Conservation (phyloP, 139 green algal species). For the Coelastrella sp. region DNA sequence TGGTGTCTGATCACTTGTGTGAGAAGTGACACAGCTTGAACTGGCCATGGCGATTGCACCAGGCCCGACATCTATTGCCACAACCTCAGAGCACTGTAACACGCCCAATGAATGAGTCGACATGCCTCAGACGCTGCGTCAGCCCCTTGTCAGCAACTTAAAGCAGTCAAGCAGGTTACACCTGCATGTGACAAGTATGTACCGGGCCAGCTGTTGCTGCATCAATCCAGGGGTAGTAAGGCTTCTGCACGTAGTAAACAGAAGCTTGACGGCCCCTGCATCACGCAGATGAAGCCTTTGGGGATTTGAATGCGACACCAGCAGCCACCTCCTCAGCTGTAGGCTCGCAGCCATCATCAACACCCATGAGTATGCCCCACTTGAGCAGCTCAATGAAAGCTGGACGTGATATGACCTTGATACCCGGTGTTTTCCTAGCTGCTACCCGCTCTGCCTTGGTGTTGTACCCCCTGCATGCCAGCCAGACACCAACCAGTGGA, state of each 20-base stretch:
- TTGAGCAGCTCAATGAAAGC: conserved; percentile 71
- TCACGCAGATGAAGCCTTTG: background rate
- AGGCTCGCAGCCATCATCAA: conserved; percentile 74
- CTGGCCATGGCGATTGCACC: too few species aligned
- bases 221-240: too few species aligned
- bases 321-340: conserved; percentile 65
- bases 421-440: conserved; percentile 50
- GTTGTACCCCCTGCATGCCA: conserved; percentile 74
- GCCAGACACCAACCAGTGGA: background rate
- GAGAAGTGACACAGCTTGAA: background rate
- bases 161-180: too few species aligned
- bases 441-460: conserved; percentile 58
- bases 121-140: too few species aligned
- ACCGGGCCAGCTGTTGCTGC: too few species aligned
- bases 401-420: conserved; percentile 56
- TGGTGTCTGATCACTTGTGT: background rate
- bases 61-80: too few species aligned
- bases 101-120: too few species aligned
- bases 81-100: too few species aligned
- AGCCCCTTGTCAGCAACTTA: too few species aligned
- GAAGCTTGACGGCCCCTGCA: too few species aligned
- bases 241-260: too few species aligned
- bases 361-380: conserved; percentile 58
- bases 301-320: conserved; percentile 30
- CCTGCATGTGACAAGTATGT: too few species aligned